phyloP scores from a whole-genome alignment of 495 filamentous ascomycete species.

The Penicillium pulvis region DNA sequence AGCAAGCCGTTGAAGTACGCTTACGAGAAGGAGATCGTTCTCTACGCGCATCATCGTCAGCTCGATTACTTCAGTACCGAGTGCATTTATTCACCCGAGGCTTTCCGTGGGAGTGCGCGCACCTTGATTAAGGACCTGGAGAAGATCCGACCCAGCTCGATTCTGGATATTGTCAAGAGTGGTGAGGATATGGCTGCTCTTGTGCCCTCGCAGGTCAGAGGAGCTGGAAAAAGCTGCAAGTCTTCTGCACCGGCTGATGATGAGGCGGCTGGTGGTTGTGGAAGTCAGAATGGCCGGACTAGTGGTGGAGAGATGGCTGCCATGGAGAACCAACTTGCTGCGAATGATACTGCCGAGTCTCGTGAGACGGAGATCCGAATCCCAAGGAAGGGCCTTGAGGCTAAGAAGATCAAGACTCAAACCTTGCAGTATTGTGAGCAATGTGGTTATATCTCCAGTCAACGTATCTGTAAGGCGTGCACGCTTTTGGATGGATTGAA shows the following conservation, averaged over 20 bases:
- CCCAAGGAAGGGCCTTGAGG: conserved; percentile 25
- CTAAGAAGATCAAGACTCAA: conserved; percentile 56
- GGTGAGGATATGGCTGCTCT: conserved; percentile 94
- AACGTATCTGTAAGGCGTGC: conserved; percentile 94
- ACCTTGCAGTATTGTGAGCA: conserved; percentile 80
- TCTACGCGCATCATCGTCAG: conserved; percentile 94
- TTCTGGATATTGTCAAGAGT: conserved; percentile 90
- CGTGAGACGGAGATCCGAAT: conserved; percentile 73
- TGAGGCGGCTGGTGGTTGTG: conserved; percentile 67
- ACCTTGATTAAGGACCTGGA: conserved; percentile 94
- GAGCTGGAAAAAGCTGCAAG: conserved; percentile 28
- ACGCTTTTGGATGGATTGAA: conserved; percentile 87
- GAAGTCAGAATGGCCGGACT: conserved; percentile 67
- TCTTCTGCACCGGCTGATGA: conserved; percentile 51
- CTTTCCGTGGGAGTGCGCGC: conserved; percentile 91
- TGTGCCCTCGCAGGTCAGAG: conserved; percentile 62
- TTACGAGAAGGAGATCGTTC: conserved; percentile 98
- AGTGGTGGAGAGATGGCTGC: conserved; percentile 86
- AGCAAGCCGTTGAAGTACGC: conserved; percentile 97
- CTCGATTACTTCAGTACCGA: conserved; percentile 98
- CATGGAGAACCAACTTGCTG: conserved; percentile 78
- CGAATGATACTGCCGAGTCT: conserved; percentile 63
- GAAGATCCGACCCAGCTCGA: conserved; percentile 87
- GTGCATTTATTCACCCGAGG: conserved; percentile 97
- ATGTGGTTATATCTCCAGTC: conserved; percentile 95